A percentile compares a stretch with the other conserved stretches of the same genome.
Evolutionary conservation across 2,329 filamentous ascomycete genomes (phyloP).

Genomic region (Alternaria metachromatica): DNA sequence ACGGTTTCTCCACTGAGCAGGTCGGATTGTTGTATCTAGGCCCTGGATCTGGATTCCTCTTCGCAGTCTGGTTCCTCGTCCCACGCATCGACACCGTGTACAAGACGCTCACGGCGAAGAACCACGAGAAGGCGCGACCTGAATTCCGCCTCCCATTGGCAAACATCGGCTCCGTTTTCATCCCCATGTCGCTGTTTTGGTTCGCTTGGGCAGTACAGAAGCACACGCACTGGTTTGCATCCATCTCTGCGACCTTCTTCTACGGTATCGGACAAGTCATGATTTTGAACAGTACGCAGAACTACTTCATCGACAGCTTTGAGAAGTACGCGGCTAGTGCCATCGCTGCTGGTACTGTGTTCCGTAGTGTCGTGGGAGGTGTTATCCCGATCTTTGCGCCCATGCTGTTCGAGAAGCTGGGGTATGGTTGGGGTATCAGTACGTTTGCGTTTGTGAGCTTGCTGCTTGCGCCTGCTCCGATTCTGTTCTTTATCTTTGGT

Average conservation of each 20-base stretch:
- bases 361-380: slow-evolving; percentile 56
- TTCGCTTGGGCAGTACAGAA: slow-evolving; percentile 53
- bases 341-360: slow-evolving; percentile 58
- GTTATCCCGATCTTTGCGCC: slow-evolving; percentile 57
- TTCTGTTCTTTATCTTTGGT: slow-evolving; percentile 59
- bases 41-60: slow-evolving; percentile 53
- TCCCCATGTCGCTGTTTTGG: slow-evolving; percentile 54
- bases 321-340: slow-evolving; percentile 59
- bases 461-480: slow-evolving; percentile 56
- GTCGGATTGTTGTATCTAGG: slow-evolving; percentile 56
- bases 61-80: slow-evolving; percentile 55
- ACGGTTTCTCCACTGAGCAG: slow-evolving; percentile 56
- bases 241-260: slow-evolving; percentile 54
- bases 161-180: slow-evolving; percentile 54
- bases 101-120: slow-evolving; percentile 51
- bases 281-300: slow-evolving; percentile 61
- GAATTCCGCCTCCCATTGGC: slow-evolving; percentile 56
- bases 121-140: slow-evolving; percentile 51
- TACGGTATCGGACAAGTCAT: slow-evolving; percentile 62
- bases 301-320: slow-evolving; percentile 62
- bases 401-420: slow-evolving; percentile 52
- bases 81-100: slow-evolving; percentile 57
- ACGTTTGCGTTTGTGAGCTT: slow-evolving; percentile 56
- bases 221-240: slow-evolving; percentile 51
- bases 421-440: slow-evolving; percentile 59